These are phyloP conservation scores for Misopates orontium DNA, from an alignment of 257 asterid genomes.

Conservation along the genomic window DNA sequence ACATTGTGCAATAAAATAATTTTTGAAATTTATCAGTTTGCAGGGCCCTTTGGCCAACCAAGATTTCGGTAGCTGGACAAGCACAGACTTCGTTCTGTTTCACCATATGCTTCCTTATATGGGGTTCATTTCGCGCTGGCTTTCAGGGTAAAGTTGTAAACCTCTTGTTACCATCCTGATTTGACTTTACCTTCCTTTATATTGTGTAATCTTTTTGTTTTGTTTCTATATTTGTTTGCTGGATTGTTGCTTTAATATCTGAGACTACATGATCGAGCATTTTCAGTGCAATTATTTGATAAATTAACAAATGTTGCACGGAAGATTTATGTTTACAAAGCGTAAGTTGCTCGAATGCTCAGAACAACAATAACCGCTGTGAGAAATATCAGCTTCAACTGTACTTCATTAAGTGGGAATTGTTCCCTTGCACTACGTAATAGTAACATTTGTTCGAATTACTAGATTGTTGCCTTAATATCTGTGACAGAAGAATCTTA, in stretches of 20 bases:
- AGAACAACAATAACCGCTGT: slow-evolving; percentile 15
- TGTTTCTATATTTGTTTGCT: not conserved
- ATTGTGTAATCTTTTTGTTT: not conserved
- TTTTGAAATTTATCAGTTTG: slow-evolving; percentile 45
- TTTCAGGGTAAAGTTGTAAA: slow-evolving; percentile 44
- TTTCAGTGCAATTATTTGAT: slow-evolving; percentile 24
- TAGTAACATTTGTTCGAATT: too few species aligned
- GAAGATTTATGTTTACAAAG: slow-evolving; percentile 31
- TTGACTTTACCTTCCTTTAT: not conserved
- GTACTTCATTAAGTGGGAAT: too few species aligned
- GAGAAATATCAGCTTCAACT: slow-evolving; percentile 11
- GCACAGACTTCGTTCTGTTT: slow-evolving; percentile 41
- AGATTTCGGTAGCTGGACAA: slow-evolving; percentile 37
- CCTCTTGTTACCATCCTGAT: not conserved
- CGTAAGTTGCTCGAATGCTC: slow-evolving; percentile 17
- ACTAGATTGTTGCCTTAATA: too few species aligned
- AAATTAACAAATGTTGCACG: slow-evolving; percentile 40
- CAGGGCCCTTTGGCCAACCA: slow-evolving; percentile 56
- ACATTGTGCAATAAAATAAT: slow-evolving; percentile 17
- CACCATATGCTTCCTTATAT: slow-evolving; percentile 65
- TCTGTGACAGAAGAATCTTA: too few species aligned
- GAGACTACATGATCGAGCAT: too few species aligned
- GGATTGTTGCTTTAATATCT: not conserved
- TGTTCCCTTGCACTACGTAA: too few species aligned
- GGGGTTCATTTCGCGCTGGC: slow-evolving; percentile 50